phyloP scores from a whole-genome alignment of 1,284 basidiomycete genomes.

The Sanguinoderma infundibulare region DNA sequence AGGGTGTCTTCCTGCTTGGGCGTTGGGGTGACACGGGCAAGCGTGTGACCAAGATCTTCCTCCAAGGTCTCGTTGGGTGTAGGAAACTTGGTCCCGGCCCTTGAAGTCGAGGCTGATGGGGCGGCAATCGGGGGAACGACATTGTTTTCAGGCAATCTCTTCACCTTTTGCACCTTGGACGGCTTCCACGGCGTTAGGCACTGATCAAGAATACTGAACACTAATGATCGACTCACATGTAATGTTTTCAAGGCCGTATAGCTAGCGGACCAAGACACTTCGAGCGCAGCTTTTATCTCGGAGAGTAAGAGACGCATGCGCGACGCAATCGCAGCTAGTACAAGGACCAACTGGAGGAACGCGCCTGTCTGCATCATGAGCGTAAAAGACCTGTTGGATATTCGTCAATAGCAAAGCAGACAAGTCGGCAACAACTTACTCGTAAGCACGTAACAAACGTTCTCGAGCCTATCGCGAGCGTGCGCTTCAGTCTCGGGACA shows the following conservation, averaged over 20 bases:
- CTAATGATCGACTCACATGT: conserved; percentile 26
- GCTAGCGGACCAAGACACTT: conserved; percentile 34
- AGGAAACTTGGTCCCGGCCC: background rate
- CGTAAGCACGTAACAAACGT: conserved; percentile 51
- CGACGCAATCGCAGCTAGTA: conserved; percentile 62
- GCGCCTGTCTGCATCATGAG: conserved; percentile 71
- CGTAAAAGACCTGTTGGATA: conserved; percentile 54
- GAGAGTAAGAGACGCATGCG: conserved; percentile 53
- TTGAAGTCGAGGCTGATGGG: background rate
- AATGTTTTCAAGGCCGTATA: conserved; percentile 33
- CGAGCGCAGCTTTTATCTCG: conserved; percentile 47
- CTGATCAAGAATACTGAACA: background rate
- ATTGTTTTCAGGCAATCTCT: background rate
- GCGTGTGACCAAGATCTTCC: conserved; percentile 21
- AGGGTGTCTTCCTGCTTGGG: background rate
- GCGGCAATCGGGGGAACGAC: background rate
- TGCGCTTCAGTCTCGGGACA: background rate
- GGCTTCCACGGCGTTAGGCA: conserved; percentile 2
- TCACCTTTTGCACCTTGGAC: conserved; percentile 8
- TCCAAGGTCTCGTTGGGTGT: conserved; percentile 10
- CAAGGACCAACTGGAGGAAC: conserved; percentile 68
- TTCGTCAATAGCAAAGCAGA: conserved; percentile 8
- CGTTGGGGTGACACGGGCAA: conserved; percentile 10
- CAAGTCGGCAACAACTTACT: conserved; percentile 40
- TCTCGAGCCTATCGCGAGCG: conserved; percentile 48